phyloP scores from a whole-genome alignment of 768 basidiomycete species.

The Collybiopsis confluens region DNA sequence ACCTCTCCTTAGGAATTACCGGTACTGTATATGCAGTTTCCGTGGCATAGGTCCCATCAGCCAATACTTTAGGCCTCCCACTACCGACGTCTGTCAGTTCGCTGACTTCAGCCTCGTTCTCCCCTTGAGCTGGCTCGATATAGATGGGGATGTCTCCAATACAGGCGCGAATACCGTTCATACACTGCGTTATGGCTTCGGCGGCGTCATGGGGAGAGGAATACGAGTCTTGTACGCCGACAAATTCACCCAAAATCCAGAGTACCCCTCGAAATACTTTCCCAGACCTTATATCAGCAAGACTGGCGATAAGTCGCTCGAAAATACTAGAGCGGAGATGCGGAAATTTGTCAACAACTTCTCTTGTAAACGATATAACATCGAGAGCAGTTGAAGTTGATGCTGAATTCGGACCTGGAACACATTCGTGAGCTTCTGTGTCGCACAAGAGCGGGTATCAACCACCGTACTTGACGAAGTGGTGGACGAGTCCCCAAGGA shows the following conservation, averaged over 20 bases:
- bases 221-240: slow-evolving; percentile 19
- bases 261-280: slow-evolving; percentile 96
- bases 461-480: background rate
- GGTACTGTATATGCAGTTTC: slow-evolving; percentile 82
- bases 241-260: slow-evolving; percentile 99
- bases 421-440: background rate
- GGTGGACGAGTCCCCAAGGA: slow-evolving; percentile 76
- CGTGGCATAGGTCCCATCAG: slow-evolving; percentile 97
- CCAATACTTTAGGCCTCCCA: slow-evolving; percentile 74
- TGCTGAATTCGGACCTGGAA: background rate
- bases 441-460: background rate
- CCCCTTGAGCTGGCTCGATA: slow-evolving; percentile 78
- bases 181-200: slow-evolving; percentile 63
- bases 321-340: slow-evolving; percentile 76
- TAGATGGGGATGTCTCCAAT: slow-evolving; percentile 97
- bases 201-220: slow-evolving; percentile 33
- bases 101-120: slow-evolving; percentile 60
- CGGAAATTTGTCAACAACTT: slow-evolving; percentile 98
- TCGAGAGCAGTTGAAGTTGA: slow-evolving; percentile 95
- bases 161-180: slow-evolving; percentile 78
- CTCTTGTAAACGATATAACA: slow-evolving; percentile 75
- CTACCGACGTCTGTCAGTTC: slow-evolving; percentile 40
- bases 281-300: slow-evolving; percentile 87
- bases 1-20: slow-evolving; percentile 71
- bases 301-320: slow-evolving; percentile 77